These are phyloP conservation scores for Penicillium sp. DNA, from an alignment of 2,329 filamentous ascomycete species.

Conservation along the genomic window DNA sequence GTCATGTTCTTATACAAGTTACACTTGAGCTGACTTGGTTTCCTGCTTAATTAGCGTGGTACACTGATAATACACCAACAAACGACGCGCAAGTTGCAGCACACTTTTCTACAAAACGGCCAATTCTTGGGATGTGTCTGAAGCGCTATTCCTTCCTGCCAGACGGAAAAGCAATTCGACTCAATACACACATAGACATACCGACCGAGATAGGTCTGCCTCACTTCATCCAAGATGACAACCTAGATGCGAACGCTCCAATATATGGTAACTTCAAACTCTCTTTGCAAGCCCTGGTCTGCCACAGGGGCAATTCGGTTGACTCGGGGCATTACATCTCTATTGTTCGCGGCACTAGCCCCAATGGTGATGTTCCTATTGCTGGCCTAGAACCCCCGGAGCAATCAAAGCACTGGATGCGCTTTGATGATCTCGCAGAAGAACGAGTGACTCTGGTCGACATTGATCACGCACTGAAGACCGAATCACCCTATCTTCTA, in stretches of 20 bases:
- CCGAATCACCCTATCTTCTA: conserved; percentile 90
- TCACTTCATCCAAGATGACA: conserved; percentile 83
- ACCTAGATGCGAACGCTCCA: conserved; percentile 63
- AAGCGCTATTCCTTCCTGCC: conserved; percentile 81
- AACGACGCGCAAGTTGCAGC: conserved; percentile 79
- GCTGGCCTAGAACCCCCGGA: conserved; percentile 51
- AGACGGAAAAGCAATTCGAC: conserved; percentile 66
- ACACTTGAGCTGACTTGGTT: conserved; percentile 38
- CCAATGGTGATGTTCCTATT: conserved; percentile 28
- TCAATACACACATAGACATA: conserved; percentile 86
- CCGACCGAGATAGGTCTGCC: conserved; percentile 79
- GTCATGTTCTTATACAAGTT: conserved; percentile 26
- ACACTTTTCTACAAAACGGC: conserved; percentile 78
- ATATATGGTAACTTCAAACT: conserved; percentile 90
- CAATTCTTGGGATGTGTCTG: conserved; percentile 86
- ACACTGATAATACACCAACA: conserved; percentile 65
- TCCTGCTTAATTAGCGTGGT: conserved; percentile 65
- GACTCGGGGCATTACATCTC: conserved; percentile 90
- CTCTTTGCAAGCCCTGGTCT: conserved; percentile 85
- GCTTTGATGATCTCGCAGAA: conserved; percentile 81
- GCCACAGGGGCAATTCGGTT: conserved; percentile 81
- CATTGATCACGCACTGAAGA: conserved; percentile 71
- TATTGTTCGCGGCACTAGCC: conserved; percentile 71
- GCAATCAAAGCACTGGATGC: conserved; percentile 76
- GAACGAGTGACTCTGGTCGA: conserved; percentile 73